Base-by-base conservation (phyloP, 2,329 filamentous ascomycete genomes). In the Neurospora sp. region DNA sequence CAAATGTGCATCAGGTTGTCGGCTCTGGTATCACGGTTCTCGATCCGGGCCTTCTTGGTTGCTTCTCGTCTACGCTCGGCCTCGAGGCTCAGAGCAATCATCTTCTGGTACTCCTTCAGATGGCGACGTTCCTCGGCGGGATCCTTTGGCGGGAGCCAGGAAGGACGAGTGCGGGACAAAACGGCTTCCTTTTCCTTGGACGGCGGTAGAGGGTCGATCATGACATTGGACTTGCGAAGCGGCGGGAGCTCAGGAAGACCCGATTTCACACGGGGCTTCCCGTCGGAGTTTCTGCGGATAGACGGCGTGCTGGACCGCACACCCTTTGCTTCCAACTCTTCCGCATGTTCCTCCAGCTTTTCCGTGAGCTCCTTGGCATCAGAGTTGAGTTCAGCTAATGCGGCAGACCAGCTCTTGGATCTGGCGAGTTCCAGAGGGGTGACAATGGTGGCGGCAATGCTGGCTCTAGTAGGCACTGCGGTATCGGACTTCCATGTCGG, bases 51-150 rank as follows among this genome's bases (percentile, higher is more conserved):
- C 76, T 80, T 81, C 69, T 83, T 83, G 17, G 83, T 81, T 0
- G 83, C 84, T 74, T 89, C 87, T 73, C 82, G 87, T 75, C 85
- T 85, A 70, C 86, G 85, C 39, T 90, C 88, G 0, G 87, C 85
- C 75, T 88, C 87, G 68, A 83, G 79, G 74, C 87, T 89, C 65
- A 82, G 83, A 0, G 84, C 85, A 90, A 95, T 92, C 91, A 96
- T 94, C 78, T 86, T 89, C 80, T 94, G 90, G 77, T 94, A 96
- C 78, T 96, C 89, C 76, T 88, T 93, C 74, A 99, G 78, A 79
- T 99, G 96, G 74, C 90, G 90, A 78, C 88, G 92, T 81, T 99
- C 96, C 79, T 99, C 96, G 69, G 91, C 91, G 1, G 93, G 94
- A 74, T 96, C 89, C 80, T 96, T 96, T 1, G 92, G 92, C 0